phyloP scores from a whole-genome alignment of 257 asterid species.

The Scutellaria galericulata region DNA sequence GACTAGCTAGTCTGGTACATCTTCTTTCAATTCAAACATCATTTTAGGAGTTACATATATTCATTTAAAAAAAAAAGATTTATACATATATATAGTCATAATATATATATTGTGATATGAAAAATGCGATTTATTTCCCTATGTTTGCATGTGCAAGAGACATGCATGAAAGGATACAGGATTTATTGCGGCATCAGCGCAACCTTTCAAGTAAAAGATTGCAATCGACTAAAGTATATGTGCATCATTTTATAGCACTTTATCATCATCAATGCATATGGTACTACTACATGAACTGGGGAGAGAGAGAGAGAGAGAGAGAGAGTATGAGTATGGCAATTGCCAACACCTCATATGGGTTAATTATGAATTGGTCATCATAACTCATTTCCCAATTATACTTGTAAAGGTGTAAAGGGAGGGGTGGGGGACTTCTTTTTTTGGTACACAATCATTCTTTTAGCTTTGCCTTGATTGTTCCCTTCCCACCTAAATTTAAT shows the following conservation, averaged over 20 bases:
- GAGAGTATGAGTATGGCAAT: no score
- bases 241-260: conserved; percentile 36
- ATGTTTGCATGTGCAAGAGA: conserved; percentile 32
- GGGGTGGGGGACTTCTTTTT: conserved; percentile 41
- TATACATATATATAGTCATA: no score
- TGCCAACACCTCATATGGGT: conserved; percentile 4
- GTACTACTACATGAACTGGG: background rate
- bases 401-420: conserved; percentile 38
- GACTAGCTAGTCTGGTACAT: no score
- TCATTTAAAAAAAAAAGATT: no score
- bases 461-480: no score
- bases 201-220: conserved; percentile 47
- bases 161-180: conserved; percentile 34
- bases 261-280: conserved; percentile 52
- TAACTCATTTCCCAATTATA: conserved; percentile 45
- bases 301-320: no score
- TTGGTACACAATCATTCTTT: conserved; percentile 36
- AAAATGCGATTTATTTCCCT: background rate
- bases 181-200: conserved; percentile 43
- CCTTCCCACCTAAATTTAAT: no score
- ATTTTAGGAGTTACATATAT: no score
- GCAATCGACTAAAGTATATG: conserved; percentile 41
- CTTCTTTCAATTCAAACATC: no score
- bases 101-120: background rate
- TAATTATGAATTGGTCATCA: conserved; percentile 44